phyloP scores from a whole-genome alignment of 2,329 filamentous ascomycete species.

The Juglanconis oblonga region DNA sequence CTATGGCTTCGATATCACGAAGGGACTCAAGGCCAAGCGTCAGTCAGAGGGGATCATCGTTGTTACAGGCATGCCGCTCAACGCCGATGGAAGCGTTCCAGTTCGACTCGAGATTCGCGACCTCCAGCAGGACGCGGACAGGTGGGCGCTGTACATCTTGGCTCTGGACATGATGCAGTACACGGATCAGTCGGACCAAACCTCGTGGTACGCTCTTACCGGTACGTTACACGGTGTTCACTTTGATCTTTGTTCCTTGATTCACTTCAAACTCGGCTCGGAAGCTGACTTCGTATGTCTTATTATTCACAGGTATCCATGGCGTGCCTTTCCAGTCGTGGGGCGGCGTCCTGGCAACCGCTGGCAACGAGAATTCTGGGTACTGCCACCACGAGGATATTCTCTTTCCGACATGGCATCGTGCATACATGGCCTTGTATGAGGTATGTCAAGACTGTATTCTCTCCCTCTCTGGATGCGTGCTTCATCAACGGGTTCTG shows the following conservation, averaged over 20 bases:
- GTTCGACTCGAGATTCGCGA: slow-evolving; percentile 65
- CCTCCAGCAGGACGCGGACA: slow-evolving; percentile 60
- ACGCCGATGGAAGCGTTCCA: slow-evolving; percentile 30
- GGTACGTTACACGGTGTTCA: slow-evolving; percentile 45
- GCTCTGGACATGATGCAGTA: slow-evolving; percentile 71
- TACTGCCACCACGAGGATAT: slow-evolving; percentile 77
- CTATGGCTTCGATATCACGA: slow-evolving; percentile 46
- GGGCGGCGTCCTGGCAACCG: slow-evolving; percentile 47
- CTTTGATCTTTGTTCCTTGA: neutral
- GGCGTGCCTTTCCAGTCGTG: slow-evolving; percentile 64
- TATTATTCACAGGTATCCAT: slow-evolving; percentile 62
- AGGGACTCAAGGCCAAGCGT: slow-evolving; percentile 34
- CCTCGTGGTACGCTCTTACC: slow-evolving; percentile 77
- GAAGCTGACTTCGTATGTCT: neutral
- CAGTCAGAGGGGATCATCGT: slow-evolving; percentile 37
- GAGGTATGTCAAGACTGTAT: slow-evolving; percentile 39
- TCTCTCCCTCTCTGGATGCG: neutral
- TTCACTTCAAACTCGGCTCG: slow-evolving; percentile 8
- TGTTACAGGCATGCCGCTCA: slow-evolving; percentile 39
- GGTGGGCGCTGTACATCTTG: slow-evolving; percentile 75
- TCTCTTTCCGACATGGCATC: slow-evolving; percentile 80
- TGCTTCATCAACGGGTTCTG: neutral
- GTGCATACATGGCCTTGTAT: slow-evolving; percentile 68
- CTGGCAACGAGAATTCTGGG: slow-evolving; percentile 56
- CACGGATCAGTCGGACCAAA: slow-evolving; percentile 56